Conservation (phyloP, 176 grass and related monocot species). For the Secale cereale region DNA sequence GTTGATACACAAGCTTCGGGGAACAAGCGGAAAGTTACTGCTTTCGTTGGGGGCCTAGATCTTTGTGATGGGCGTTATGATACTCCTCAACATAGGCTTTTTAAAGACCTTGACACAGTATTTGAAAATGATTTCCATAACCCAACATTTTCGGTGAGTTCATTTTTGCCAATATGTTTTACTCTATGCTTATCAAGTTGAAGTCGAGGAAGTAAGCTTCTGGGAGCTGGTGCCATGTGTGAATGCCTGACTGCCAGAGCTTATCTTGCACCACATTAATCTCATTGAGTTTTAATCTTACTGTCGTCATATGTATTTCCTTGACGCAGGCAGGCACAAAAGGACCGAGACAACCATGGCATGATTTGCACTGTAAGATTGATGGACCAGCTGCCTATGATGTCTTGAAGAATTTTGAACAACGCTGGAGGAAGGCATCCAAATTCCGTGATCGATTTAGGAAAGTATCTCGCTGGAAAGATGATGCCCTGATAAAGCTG, state of each 20-base stretch:
- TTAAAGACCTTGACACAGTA: conserved; percentile 74
- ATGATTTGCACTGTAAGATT: conserved; percentile 94
- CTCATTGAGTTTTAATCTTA: background rate
- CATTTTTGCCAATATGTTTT: conserved; percentile 21
- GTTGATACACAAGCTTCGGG: conserved; percentile 82
- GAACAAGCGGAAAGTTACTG: conserved; percentile 89
- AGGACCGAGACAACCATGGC: conserved; percentile 97
- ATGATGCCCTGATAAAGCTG: conserved; percentile 88
- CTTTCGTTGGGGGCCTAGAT: conserved; percentile 91
- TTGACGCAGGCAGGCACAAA: conserved; percentile 55
- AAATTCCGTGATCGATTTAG: conserved; percentile 73
- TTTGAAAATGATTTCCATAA: conserved; percentile 86
- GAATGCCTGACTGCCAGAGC: background rate
- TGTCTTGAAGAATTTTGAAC: conserved; percentile 91
- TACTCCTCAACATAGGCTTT: conserved; percentile 91
- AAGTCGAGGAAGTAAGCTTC: background rate
- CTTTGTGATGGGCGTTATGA: conserved; percentile 98
- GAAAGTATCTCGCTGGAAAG: conserved; percentile 61
- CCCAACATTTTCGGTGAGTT: conserved; percentile 85
- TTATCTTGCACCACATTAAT: background rate
- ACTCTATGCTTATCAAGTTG: background rate
- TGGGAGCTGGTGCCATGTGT: background rate
- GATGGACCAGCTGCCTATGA: conserved; percentile 95
- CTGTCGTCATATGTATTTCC: conserved; percentile 13
- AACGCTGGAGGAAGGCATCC: conserved; percentile 81